A percentile compares a stretch with the other conserved stretches of the same genome.
Conservation (phyloP, 208 protist genomes). For the Trypanosoma boissoni region DNA sequence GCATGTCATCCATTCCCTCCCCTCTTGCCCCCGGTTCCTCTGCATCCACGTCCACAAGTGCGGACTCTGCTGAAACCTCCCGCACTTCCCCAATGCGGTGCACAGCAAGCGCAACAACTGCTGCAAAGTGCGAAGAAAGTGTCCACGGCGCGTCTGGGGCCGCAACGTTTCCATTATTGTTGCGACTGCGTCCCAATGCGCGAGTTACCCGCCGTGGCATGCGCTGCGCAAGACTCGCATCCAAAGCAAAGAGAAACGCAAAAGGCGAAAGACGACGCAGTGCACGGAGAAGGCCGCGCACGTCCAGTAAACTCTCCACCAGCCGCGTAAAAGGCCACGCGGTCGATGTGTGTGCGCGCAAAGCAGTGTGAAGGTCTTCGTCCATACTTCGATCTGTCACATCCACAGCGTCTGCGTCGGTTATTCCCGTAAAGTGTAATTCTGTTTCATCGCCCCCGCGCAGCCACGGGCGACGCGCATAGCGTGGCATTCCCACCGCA, state of each 20-base stretch:
- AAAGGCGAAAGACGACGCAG: slow-evolving; percentile 36
- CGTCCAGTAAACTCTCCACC: slow-evolving; percentile 70
- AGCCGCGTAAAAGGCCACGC: slow-evolving; percentile 57
- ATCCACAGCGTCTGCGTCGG: slow-evolving; percentile 31
- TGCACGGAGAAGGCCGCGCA: slow-evolving; percentile 63
- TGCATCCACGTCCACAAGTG: slow-evolving; percentile 33
- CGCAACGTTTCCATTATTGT: too few species aligned
- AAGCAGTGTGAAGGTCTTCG: slow-evolving; percentile 42
- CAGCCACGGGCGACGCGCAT: slow-evolving; percentile 43
- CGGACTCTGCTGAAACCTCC: neutral
- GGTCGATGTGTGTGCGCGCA: slow-evolving; percentile 47
- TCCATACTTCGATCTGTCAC: slow-evolving; percentile 53
- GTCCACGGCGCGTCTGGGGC: slow-evolving; percentile 75
- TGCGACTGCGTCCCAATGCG: too few species aligned
- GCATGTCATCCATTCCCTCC: slow-evolving; percentile 4
- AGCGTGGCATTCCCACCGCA: slow-evolving; percentile 19
- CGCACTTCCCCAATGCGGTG: slow-evolving; percentile 59
- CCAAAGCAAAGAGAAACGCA: slow-evolving; percentile 60
- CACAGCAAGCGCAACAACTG: slow-evolving; percentile 70
- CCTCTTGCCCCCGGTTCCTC: slow-evolving; percentile 20
- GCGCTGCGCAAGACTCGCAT: slow-evolving; percentile 39
- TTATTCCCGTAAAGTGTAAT: slow-evolving; percentile 44
- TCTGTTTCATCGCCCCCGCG: slow-evolving; percentile 22
- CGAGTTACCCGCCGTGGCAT: slow-evolving; percentile 18
- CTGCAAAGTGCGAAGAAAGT: slow-evolving; percentile 65